Evolutionary conservation across 495 filamentous ascomycete genomes (phyloP).

Genomic region (Daldinia vernicosa): DNA sequence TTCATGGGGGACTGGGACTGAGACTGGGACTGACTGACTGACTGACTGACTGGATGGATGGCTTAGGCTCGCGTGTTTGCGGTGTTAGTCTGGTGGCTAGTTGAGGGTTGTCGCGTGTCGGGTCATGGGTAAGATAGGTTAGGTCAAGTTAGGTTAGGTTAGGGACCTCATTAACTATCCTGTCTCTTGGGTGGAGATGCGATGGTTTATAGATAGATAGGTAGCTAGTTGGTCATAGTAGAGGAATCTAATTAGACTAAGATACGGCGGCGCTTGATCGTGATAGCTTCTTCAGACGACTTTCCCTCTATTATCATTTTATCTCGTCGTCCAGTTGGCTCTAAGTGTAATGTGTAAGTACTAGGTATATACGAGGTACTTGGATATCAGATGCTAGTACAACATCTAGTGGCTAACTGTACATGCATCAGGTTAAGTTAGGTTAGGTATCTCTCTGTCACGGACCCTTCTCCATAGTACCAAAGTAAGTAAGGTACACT

Average conservation of each 20-base stretch:
- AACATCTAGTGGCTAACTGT: background rate
- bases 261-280: too few species aligned
- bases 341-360: too few species aligned
- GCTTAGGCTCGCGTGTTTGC: slow-evolving; percentile 14
- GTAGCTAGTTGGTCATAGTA: too few species aligned
- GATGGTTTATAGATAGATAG: too few species aligned
- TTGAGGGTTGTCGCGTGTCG: background rate
- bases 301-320: too few species aligned
- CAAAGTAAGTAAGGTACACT: background rate
- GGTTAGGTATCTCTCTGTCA: background rate
- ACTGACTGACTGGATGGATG: too few species aligned
- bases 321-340: too few species aligned
- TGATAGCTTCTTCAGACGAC: too few species aligned
- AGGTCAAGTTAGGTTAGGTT: too few species aligned
- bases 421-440: background rate
- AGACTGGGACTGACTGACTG: slow-evolving; percentile 12
- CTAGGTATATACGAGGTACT: background rate
- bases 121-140: background rate
- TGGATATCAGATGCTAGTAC: background rate
- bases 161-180: too few species aligned
- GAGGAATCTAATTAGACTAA: too few species aligned
- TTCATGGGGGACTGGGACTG: background rate
- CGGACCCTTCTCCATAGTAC: background rate
- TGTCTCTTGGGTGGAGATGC: too few species aligned
- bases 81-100: slow-evolving; percentile 5